These are phyloP conservation scores for Colletotrichum orchidophilum DNA, from an alignment of 2,329 filamentous ascomycete genomes.

Conservation along the genomic window DNA sequence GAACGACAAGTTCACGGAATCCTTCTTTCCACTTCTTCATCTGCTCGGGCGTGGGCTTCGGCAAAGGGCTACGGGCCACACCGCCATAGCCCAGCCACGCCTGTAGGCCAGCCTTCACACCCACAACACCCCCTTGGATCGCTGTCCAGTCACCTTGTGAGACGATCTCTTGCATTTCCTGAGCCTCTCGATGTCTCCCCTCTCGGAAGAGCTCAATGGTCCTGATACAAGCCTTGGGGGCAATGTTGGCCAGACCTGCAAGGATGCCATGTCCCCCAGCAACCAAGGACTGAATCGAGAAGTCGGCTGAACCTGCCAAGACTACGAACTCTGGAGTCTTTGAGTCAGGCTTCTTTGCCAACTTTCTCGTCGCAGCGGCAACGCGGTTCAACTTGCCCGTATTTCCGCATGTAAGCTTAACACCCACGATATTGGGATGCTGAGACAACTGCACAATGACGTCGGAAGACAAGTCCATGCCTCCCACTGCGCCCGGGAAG, in stretches of 20 bases:
- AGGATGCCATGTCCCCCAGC: slow-evolving; percentile 78
- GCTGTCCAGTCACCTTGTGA: slow-evolving; percentile 77
- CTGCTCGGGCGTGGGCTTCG: slow-evolving; percentile 60
- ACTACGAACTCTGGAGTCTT: slow-evolving; percentile 67
- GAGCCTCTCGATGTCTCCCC: slow-evolving; percentile 68
- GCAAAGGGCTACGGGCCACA: slow-evolving; percentile 54
- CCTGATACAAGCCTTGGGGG: slow-evolving; percentile 71
- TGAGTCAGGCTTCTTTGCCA: slow-evolving; percentile 43
- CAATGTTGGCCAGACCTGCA: slow-evolving; percentile 76
- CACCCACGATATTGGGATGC: slow-evolving; percentile 74
- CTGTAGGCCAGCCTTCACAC: slow-evolving; percentile 74
- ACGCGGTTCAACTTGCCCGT: slow-evolving; percentile 75
- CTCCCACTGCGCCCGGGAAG: slow-evolving; percentile 71
- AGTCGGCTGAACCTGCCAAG: slow-evolving; percentile 78
- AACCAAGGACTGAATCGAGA: slow-evolving; percentile 73
- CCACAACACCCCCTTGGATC: slow-evolving; percentile 76
- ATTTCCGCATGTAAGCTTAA: slow-evolving; percentile 76
- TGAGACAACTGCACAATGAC: slow-evolving; percentile 66
- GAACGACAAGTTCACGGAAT: slow-evolving; percentile 59
- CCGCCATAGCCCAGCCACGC: slow-evolving; percentile 76
- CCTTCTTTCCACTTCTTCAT: slow-evolving; percentile 62
- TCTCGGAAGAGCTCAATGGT: slow-evolving; percentile 68
- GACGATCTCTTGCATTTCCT: slow-evolving; percentile 60
- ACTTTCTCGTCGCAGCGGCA: slow-evolving; percentile 64
- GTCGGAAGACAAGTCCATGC: slow-evolving; percentile 72